A percentile compares a stretch with the other conserved stretches of the same genome.
Conservation (phyloP, 345 rosid genomes). For the Salix suchowensis region DNA sequence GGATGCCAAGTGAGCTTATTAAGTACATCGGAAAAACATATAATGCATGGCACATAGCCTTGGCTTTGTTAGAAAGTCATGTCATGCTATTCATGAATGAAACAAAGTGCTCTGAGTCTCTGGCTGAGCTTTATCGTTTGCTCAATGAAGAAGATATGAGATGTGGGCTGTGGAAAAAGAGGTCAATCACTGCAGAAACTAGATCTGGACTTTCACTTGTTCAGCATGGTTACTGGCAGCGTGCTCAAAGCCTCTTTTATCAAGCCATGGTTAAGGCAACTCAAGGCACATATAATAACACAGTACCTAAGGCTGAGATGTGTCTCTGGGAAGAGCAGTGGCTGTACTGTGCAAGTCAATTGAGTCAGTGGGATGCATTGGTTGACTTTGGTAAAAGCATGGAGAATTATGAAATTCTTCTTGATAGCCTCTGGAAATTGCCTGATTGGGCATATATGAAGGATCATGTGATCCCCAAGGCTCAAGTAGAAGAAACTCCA, state of each 20-base stretch:
- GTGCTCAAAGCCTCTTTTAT: constrained; percentile 83
- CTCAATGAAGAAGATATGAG: constrained; percentile 99
- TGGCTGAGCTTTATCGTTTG: constrained; percentile 92
- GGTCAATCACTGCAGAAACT: constrained; percentile 90
- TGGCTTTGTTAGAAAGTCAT: constrained; percentile 92
- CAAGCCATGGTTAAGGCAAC: constrained; percentile 99
- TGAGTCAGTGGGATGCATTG: constrained; percentile 97
- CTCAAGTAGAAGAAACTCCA: constrained; percentile 99
- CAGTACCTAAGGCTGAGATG: constrained; percentile 99
- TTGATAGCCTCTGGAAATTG: constrained; percentile 90
- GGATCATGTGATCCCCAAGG: constrained; percentile 95
- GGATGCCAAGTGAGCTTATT: constrained; percentile 97
- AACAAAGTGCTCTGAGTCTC: constrained; percentile 84
- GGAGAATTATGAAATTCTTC: constrained; percentile 92
- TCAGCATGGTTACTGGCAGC: constrained; percentile 99
- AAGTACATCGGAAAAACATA: constrained; percentile 93
- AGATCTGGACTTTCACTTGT: constrained; percentile 94
- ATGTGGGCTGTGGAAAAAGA: constrained; percentile 96
- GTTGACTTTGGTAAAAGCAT: constrained; percentile 88
- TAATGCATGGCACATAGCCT: constrained; percentile 96
- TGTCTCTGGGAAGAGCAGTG: constrained; percentile 99
- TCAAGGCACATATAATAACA: constrained; percentile 93
- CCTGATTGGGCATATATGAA: constrained; percentile 95
- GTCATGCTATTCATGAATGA: constrained; percentile 89
- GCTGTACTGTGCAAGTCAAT: constrained; percentile 90